Base-by-base conservation (phyloP, 306 rosid species). In the Albizia julibrissin region DNA sequence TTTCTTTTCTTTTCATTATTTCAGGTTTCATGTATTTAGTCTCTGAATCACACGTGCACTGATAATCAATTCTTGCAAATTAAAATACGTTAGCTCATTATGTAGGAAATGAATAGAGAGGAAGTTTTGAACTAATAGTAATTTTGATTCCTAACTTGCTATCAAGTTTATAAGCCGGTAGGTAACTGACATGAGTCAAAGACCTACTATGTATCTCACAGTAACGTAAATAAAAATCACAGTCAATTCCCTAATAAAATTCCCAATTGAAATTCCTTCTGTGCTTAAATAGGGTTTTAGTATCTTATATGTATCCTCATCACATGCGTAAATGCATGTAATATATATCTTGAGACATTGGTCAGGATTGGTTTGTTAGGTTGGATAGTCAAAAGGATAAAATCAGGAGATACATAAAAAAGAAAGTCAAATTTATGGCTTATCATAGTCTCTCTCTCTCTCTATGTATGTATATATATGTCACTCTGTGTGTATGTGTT, bases 1-100 rank as follows among this genome's bases (percentile, higher is more conserved):
- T 43, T n/a, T 70, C 37, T 79, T 79, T 66, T 68, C 64, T 76
- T 46, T 44, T 70, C 79, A 65, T 68, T 34, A 26, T 22, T 78
- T 77, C 47, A 31, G 33, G 43, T 66, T 66, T 68, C 18, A 21
- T 19, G 44, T 43, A 54, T 79, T 9, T 54, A 54, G 33, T 59
- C 16, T 54, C 61, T 68, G 50, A 78, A 34, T 49, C 52, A 21
- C 58, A 24, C 11, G 68, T 79, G 14, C n/a, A 14, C 21, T 26
- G 26, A 52, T 8, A 22, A 26, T 62, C 16, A 26, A 62, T 27
- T 62, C 21, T 62, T 62, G 39, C 69, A 62, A 27, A 14, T 26
- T 62, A 62, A 13, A 62, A 62, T 21, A 62, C 8, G 14, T 3
- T 3, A 59, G 8, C 66, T 59, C 33, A 3, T 24, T 24, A 59